Base-by-base conservation (phyloP, 352 stramenopile genomes). In the Phytopythium vexans region DNA sequence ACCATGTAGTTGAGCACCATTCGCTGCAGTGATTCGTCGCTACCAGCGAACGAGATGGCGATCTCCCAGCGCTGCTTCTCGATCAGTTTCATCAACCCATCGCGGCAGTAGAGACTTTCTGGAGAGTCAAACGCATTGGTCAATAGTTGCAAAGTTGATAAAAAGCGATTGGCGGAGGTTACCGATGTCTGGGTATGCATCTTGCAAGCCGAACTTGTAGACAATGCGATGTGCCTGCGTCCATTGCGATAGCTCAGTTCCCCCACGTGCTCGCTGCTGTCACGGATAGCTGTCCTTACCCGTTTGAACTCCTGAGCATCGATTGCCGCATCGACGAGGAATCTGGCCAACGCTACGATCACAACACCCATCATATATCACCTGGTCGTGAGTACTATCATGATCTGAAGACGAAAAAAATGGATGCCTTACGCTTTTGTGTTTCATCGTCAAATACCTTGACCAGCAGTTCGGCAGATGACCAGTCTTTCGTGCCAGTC, bases 31-130 rank as follows among this genome's bases (percentile, higher is more conserved):
- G 74, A 66, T 1, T 42, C 34, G 51, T 88, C 76, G 14, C 68
- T 88, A 0, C 79, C 79, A 27, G 82, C 76, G 56, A 87, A 89
- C n/a, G 76, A 73, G 14, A 82, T 54, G n/a, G 79, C 79, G 45
- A 89, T 68, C 21, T 80, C 62, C 79, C 79, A 89, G 31, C 71
- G 72, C 37, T 79, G 71, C 48, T 82, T 80, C 46, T 86, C 74
- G 16, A 87, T 78, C 32, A 89, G 68, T 52, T 82, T 84, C 49
- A 85, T 59, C 34, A 89, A 40, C 6, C 70, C 66, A 55, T 88
- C 79, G 16, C 77, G 74, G 32, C 65, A 83, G 49, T 88, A 89
- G 27, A 88, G 52, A 33, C 72, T 54, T 40, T 89, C 72, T 70
- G 32, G 1, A 42, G 15, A 45, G 21, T 27, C 32, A 8, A 7